Evolutionary conservation across 345 rosid genomes (phyloP).

Genomic region (Sonneratia alba): DNA sequence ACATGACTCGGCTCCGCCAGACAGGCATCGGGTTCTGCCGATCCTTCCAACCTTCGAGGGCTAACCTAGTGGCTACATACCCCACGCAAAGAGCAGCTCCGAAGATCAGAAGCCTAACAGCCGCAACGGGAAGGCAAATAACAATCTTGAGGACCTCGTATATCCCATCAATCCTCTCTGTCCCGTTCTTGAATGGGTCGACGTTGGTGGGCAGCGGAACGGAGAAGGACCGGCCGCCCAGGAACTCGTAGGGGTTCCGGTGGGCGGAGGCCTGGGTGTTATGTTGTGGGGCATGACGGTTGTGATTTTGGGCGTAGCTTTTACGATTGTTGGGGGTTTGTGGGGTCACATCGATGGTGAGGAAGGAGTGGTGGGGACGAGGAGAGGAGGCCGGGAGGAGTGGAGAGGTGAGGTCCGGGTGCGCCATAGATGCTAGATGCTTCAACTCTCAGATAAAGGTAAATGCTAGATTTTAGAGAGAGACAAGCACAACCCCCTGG

Average conservation of each 20-base stretch:
- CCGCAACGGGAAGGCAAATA: conserved; percentile 62
- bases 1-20: conserved; percentile 83
- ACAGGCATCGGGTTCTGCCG: conserved; percentile 73
- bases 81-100: conserved; percentile 55
- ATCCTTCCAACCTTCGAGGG: conserved; percentile 79
- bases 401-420: conserved; percentile 42
- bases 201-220: conserved; percentile 36
- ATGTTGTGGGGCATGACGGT: conserved; percentile 6
- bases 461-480: background rate
- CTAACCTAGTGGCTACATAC: conserved; percentile 60
- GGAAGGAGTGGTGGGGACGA: conserved; percentile 26
- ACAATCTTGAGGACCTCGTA: conserved; percentile 70
- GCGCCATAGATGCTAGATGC: conserved; percentile 33
- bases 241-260: conserved; percentile 46
- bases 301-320: conserved; percentile 10
- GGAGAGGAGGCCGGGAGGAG: conserved; percentile 46
- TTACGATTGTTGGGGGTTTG: background rate
- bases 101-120: conserved; percentile 51
- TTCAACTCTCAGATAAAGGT: background rate
- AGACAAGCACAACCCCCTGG: background rate
- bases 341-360: conserved; percentile 32
- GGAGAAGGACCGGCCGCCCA: conserved; percentile 43
- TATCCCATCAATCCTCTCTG: conserved; percentile 41
- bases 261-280: conserved; percentile 9
- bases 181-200: conserved; percentile 74